A percentile compares a stretch with the other conserved stretches of the same genome.
Evolutionary conservation across 2,329 filamentous ascomycete genomes (phyloP).

Genomic region (Calonectria multiphialidica): DNA sequence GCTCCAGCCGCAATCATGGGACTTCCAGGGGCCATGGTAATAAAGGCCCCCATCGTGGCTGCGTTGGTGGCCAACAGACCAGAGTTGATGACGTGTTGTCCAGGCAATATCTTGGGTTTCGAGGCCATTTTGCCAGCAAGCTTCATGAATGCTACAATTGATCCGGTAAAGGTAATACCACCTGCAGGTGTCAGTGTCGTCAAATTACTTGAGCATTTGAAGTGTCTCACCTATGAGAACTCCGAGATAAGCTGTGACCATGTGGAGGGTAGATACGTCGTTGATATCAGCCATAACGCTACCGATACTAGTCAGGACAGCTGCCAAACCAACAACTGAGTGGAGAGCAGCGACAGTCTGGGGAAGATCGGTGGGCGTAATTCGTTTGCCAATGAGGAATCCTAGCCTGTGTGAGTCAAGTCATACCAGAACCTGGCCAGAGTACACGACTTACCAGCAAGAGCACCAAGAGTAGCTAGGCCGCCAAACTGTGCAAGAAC

Average conservation of each 20-base stretch:
- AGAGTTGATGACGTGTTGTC: slow-evolving; percentile 81
- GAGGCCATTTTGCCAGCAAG: slow-evolving; percentile 87
- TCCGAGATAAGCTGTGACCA: slow-evolving; percentile 88
- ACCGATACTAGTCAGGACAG: slow-evolving; percentile 88
- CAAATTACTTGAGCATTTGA: not conserved
- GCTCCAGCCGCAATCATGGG: slow-evolving; percentile 84
- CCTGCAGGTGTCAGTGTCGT: slow-evolving; percentile 48
- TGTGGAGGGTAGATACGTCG: slow-evolving; percentile 80
- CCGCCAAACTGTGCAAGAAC: slow-evolving; percentile 84
- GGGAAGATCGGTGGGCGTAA: slow-evolving; percentile 88
- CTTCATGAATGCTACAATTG: slow-evolving; percentile 90
- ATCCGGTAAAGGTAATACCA: slow-evolving; percentile 91
- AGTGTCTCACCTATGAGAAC: slow-evolving; percentile 76
- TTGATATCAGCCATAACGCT: slow-evolving; percentile 82
- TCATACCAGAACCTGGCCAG: not conserved
- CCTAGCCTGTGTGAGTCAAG: slow-evolving; percentile 53
- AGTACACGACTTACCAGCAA: slow-evolving; percentile 61
- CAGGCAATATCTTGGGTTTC: slow-evolving; percentile 77
- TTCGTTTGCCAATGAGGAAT: slow-evolving; percentile 84
- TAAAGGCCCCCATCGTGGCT: slow-evolving; percentile 86
- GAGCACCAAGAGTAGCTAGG: slow-evolving; percentile 78
- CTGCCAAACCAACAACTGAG: slow-evolving; percentile 89
- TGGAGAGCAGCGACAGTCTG: slow-evolving; percentile 92
- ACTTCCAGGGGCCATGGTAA: slow-evolving; percentile 84
- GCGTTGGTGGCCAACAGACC: slow-evolving; percentile 81